Conservation (phyloP, 257 asterid species). For the Plantago ovata region DNA sequence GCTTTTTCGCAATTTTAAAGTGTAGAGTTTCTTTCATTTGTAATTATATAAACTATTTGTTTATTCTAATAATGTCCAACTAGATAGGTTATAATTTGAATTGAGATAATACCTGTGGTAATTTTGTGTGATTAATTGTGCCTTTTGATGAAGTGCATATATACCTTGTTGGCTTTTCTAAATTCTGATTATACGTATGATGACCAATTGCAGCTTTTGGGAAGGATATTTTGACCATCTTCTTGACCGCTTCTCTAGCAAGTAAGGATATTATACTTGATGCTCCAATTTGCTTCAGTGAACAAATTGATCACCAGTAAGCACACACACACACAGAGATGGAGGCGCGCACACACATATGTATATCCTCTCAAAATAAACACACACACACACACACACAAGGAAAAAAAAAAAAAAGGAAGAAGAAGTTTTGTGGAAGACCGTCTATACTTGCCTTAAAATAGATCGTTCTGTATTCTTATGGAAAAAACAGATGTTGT, state of each 20-base stretch:
- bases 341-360: no score
- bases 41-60: no score
- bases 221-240: conserved; percentile 85
- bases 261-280: conserved; percentile 37
- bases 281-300: conserved; percentile 12
- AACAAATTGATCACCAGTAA: conserved; percentile 1
- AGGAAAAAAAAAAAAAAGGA: no score
- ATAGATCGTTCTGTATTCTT: no score
- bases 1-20: no score
- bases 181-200: conserved; percentile 15
- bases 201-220: conserved; percentile 74
- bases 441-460: no score
- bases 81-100: conserved; percentile 1
- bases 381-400: no score
- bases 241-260: conserved; percentile 84
- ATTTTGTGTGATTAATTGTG: conserved; percentile 9
- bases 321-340: no score
- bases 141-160: conserved; percentile 2
- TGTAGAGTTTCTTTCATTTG: no score
- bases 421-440: no score
- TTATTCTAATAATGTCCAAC: not conserved
- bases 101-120: not conserved
- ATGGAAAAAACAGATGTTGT: no score
- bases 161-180: conserved; percentile 1
- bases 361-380: no score